Percentiles rank a stretch among this genome's conserved stretches.
These are phyloP conservation scores for Pseudevernia furfuracea DNA, from an alignment of 495 filamentous ascomycete species.

Conservation along the genomic window DNA sequence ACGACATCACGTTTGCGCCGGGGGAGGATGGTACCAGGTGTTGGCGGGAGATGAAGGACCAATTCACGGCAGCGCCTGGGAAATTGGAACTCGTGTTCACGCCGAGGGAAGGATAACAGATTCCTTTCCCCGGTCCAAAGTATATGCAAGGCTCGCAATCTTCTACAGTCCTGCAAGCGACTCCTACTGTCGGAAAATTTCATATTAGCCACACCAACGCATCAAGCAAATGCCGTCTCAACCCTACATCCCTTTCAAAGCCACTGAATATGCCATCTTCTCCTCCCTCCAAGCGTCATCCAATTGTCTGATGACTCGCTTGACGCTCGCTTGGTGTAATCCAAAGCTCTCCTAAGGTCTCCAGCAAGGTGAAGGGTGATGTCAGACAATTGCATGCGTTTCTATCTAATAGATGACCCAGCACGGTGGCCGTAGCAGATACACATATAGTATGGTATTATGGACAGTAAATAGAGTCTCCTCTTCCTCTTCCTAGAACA, in stretches of 20 bases:
- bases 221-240: neutral
- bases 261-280: too few relatives aligned
- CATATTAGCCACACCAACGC: neutral
- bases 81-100: neutral
- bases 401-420: constrained; percentile 1
- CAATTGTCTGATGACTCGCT: too few relatives aligned
- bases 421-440: constrained; percentile 12
- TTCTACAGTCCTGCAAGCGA: neutral
- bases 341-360: too few relatives aligned
- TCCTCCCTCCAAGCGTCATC: too few relatives aligned
- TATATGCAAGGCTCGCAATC: neutral
- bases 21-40: neutral
- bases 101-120: neutral
- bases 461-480: constrained; percentile 9
- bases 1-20: neutral
- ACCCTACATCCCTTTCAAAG: too few relatives aligned
- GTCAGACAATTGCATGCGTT: too few relatives aligned
- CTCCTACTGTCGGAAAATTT: neutral
- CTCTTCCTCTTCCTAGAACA: neutral
- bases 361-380: too few relatives aligned
- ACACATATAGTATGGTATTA: constrained; percentile 16
- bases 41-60: neutral
- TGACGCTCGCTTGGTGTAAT: too few relatives aligned
- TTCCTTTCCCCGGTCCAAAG: neutral
- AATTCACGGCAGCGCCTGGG: neutral